Base-by-base conservation (phyloP, 2,329 filamentous ascomycete genomes). In the Dendryphion nanum region DNA sequence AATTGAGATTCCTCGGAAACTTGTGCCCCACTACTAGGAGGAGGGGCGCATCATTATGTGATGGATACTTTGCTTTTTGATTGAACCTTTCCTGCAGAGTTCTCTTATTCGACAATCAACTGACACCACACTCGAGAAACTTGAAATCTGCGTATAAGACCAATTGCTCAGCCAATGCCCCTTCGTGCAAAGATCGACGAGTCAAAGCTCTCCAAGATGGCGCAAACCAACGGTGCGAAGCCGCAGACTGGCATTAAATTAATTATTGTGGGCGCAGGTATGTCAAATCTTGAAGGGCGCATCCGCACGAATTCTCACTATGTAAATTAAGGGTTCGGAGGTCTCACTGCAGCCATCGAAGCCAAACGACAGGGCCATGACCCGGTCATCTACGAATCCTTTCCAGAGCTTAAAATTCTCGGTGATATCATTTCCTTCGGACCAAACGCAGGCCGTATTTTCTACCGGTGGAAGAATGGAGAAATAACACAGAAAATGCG, bases 401-500 rank as follows among this genome's bases (percentile, higher is more conserved):
- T 81, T 42, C 61, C 63, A 6, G 72, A 74, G 37, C 71, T 82
- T 38, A 83, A 81, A 48, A 62, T 69, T 4, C 70, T 83, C 0
- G 80, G 79, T 36, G 77, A 82, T 61, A 81, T 82, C 44, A 82
- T 82, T 45, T 77, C 75, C 10, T 81, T 81, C 44, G 78, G 79
- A 2, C 69, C 76, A 33, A 83, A 83, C 47, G 77, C 71, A 10
- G 77, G 78, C 0, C 74, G 79, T 28, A 82, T 83, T 48, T 80
- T 82, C 50, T 57, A 75, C 36, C 73, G 79, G 3, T 84, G 80
- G 79, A 66, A 64, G 1, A 57, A 73, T 18, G 74, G 77, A 20
- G 57, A 65, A 21, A 67, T 81, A 7, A 66, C 69, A 6, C 57
- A 62, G 31, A 66, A 68, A 30, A 67, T 80, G 63, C 69, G 71